Evolutionary conservation across 1,284 basidiomycete species (phyloP), one percentile per base, ranked within the genome.

Genomic region (Moesziomyces globuligerus): DNA sequence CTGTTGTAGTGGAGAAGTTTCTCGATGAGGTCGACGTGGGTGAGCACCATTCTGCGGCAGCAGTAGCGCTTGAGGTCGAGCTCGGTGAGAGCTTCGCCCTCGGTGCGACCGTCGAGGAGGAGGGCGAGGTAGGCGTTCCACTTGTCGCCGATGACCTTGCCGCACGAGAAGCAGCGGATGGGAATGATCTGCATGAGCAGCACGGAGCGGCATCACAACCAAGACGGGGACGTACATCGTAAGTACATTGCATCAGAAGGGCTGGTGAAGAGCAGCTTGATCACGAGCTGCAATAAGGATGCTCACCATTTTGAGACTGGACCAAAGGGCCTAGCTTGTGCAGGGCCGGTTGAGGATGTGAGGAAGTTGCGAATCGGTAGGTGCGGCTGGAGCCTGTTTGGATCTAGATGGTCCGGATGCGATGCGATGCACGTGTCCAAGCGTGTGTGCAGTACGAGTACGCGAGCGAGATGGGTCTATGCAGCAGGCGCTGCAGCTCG

Each of bases 21-120:
- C 84, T 97, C 94, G 75, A 97, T 96, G 62, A 97, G 86, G 84
- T 97, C 94, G 64, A 97, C 94, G 83, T 98, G 95, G 0, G 95
- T 98, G 54, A 98, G 85, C 11, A 98, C 92, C 95, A 98, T 98
- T 52, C 95, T 88, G 44, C 95, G 87, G 84, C 95, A 98, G 84
- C 94, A 98, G 83, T 98, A 98, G 58, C 95, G 86, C 83, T 93
- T 94, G 54, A 98, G 85, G 71, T 94, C 91, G 5, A 97, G 86
- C 76, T 91, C 89, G 72, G 96, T 94, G 49, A 98, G 87, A 9
- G 94, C 94, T 62, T 97, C 93, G 74, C 94, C 92, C 43, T 81
- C 80, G n/a, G 71, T 76, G 23, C 72, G 74, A 29, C 78, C 80
- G 38, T 75, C 74, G 26, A 80, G 65, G 37, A 81, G 72, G 11